Percentiles rank a stretch among this genome's conserved stretches.
phyloP scores from a whole-genome alignment of 257 asterid species.

The Leptodermis oblonga region DNA sequence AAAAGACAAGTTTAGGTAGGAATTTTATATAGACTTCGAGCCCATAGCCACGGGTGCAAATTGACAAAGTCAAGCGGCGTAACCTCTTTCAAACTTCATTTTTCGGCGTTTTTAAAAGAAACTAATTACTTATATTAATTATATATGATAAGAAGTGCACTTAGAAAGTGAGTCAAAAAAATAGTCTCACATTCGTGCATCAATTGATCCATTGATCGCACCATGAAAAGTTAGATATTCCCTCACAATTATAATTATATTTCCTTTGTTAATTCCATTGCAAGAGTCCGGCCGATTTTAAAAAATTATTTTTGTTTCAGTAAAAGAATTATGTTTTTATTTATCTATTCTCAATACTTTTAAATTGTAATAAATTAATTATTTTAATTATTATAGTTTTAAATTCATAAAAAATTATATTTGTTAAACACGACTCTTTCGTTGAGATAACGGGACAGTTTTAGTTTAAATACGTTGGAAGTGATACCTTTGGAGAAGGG shows the following conservation, averaged over 20 bases:
- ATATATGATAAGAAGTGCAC: neutral
- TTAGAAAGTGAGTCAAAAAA: neutral
- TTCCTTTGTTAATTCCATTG: no score
- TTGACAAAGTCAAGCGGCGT: constrained; percentile 24
- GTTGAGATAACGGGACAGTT: no score
- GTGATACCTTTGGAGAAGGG: neutral
- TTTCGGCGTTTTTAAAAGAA: constrained; percentile 24
- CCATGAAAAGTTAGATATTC: neutral
- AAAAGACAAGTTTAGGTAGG: neutral
- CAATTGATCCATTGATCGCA: neutral
- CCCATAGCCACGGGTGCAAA: constrained; percentile 20
- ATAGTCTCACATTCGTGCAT: neutral
- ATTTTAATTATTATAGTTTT: no score
- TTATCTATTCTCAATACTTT: no score
- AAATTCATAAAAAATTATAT: no score
- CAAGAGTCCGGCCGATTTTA: no score
- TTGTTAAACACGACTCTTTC: no score
- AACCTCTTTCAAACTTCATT: constrained; percentile 18
- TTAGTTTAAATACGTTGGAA: no score
- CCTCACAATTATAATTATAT: no score
- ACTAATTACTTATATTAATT: neutral
- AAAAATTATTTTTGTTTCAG: no score
- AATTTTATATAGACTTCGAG: constrained; percentile 24
- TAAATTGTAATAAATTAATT: no score
- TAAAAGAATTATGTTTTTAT: no score